These are phyloP conservation scores for Hypoxylon sp. DNA, from an alignment of 2,329 filamentous ascomycete genomes.

Conservation along the genomic window DNA sequence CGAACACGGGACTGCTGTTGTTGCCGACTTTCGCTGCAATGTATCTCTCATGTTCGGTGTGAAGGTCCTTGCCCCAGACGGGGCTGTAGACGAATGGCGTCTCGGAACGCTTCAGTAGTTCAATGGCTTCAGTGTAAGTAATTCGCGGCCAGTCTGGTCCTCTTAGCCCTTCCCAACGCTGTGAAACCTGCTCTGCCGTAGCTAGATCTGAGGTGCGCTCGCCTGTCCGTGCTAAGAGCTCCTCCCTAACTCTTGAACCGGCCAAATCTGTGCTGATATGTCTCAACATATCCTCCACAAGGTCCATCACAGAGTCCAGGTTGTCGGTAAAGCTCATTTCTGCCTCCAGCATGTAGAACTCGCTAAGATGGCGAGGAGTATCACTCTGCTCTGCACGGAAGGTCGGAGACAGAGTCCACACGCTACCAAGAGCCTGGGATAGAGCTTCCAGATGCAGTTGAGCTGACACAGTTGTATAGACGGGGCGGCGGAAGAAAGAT, in stretches of 20 bases:
- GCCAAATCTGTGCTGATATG: conserved; percentile 61
- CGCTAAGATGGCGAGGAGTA: conserved; percentile 92
- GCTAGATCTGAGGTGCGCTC: conserved; percentile 63
- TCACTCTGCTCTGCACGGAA: conserved; percentile 96
- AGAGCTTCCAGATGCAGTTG: conserved; percentile 96
- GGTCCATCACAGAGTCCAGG: conserved; percentile 79
- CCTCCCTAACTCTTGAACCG: conserved; percentile 60
- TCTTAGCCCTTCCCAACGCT: conserved; percentile 81
- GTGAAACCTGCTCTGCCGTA: conserved; percentile 67
- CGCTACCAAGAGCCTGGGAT: conserved; percentile 87
- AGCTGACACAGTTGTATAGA: conserved; percentile 95
- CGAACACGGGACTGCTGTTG: conserved; percentile 79
- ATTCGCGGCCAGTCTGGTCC: conserved; percentile 79
- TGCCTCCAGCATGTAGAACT: conserved; percentile 99
- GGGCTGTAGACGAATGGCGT: conserved; percentile 77
- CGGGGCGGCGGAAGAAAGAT: conserved; percentile 86
- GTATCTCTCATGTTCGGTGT: conserved; percentile 93
- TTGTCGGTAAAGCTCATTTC: conserved; percentile 85
- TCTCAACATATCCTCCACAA: conserved; percentile 85
- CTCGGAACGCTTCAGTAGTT: conserved; percentile 73
- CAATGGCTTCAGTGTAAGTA: conserved; percentile 84
- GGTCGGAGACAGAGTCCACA: conserved; percentile 94
- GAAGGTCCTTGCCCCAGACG: conserved; percentile 80
- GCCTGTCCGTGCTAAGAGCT: conserved; percentile 60
- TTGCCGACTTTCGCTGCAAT: conserved; percentile 74